phyloP scores from a whole-genome alignment of 768 basidiomycete genomes.

The Gloeostereum incarnatum region DNA sequence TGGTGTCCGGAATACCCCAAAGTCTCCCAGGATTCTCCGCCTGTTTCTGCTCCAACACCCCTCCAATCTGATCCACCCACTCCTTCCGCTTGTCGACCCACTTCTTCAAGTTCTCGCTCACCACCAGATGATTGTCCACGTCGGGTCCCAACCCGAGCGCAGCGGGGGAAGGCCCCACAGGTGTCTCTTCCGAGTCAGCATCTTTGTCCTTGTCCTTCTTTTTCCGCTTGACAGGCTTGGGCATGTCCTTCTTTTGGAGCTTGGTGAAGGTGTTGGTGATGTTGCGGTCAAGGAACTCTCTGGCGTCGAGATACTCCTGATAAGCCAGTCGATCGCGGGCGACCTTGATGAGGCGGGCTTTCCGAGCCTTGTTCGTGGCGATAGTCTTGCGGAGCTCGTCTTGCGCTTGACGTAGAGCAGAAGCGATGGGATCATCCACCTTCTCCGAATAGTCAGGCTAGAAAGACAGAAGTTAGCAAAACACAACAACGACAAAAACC shows the following conservation, averaged over 20 bases:
- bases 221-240: slow-evolving; percentile 76
- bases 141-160: slow-evolving; percentile 63
- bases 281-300: slow-evolving; percentile 82
- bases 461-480: slow-evolving; percentile 4
- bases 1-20: slow-evolving; percentile 69
- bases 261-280: slow-evolving; percentile 68
- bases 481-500: slow-evolving; percentile 18
- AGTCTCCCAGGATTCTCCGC: slow-evolving; percentile 54
- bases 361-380: slow-evolving; percentile 77
- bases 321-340: slow-evolving; percentile 85
- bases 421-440: slow-evolving; percentile 91
- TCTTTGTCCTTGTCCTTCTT: slow-evolving; percentile 29
- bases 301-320: slow-evolving; percentile 80
- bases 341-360: slow-evolving; percentile 58
- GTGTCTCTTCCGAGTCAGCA: slow-evolving; percentile 14
- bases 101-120: slow-evolving; percentile 60
- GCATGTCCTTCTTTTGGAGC: slow-evolving; percentile 73
- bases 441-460: slow-evolving; percentile 70
- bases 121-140: slow-evolving; percentile 50
- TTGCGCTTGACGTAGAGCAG: slow-evolving; percentile 85
- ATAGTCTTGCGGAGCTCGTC: slow-evolving; percentile 68
- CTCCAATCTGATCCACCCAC: slow-evolving; percentile 73
- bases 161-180: slow-evolving; percentile 45
- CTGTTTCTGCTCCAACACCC: slow-evolving; percentile 70
- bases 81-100: slow-evolving; percentile 68